These are phyloP conservation scores for Beta vulgaris DNA, from an alignment of 148 eudicot genomes.

Conservation along the genomic window DNA sequence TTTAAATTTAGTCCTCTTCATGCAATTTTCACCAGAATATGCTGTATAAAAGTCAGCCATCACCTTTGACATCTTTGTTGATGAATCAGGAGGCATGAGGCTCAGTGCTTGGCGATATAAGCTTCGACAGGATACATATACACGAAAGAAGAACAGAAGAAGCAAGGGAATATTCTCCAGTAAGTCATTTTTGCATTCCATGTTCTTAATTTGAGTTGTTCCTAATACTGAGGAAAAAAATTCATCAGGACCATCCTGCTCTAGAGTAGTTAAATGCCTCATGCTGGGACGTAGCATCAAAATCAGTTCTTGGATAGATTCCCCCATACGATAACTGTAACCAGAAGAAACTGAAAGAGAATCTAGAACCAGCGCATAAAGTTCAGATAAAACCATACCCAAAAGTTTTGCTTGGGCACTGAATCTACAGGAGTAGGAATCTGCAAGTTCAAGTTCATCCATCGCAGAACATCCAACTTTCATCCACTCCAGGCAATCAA, in stretches of 20 bases:
- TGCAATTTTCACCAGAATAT: conserved; percentile 65
- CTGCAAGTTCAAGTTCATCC: conserved; percentile 25
- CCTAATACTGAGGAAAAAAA: conserved; percentile 45
- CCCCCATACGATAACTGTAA: conserved; percentile 64
- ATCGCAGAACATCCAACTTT: conserved; percentile 35
- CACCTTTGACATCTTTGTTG: conserved; percentile 53
- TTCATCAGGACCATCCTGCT: conserved; percentile 30
- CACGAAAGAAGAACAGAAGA: conserved; percentile 65
- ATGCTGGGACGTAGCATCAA: conserved; percentile 45
- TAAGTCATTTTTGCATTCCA: conserved; percentile 24
- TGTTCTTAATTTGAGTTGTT: conserved; percentile 19
- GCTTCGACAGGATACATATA: conserved; percentile 64
- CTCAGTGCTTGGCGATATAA: conserved; percentile 66
- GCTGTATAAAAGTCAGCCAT: conserved; percentile 58
- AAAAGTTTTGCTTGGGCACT: conserved; percentile 54
- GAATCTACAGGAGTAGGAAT: conserved; percentile 25
- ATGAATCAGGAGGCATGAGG: conserved; percentile 70
- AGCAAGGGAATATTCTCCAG: conserved; percentile 37
- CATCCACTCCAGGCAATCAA: conserved; percentile 74
- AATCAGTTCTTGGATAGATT: conserved; percentile 52
- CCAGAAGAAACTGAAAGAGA: conserved; percentile 72
- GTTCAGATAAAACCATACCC: conserved; percentile 66
- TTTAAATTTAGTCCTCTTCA: conserved; percentile 47
- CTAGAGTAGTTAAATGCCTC: conserved; percentile 42
- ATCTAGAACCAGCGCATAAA: conserved; percentile 64